phyloP scores from a whole-genome alignment of 768 basidiomycete genomes.

The Clitopilus hobsonii region DNA sequence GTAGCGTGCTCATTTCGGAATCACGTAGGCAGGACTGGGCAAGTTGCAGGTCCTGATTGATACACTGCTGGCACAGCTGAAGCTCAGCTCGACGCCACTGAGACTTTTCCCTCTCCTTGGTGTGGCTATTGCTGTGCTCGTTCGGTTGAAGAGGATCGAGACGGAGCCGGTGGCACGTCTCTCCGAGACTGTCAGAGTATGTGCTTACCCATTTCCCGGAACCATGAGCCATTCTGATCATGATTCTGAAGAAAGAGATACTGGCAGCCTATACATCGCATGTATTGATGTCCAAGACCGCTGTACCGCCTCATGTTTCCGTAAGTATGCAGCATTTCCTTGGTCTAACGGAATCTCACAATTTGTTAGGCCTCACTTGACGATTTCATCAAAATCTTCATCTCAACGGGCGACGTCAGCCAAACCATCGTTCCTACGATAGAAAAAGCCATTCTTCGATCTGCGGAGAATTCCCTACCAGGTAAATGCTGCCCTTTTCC shows the following conservation, averaged over 20 bases:
- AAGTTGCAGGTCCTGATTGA: slow-evolving; percentile 46
- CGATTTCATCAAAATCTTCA: slow-evolving; percentile 55
- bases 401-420: slow-evolving; percentile 48
- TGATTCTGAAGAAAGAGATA: slow-evolving; percentile 44
- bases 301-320: slow-evolving; percentile 53
- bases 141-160: slow-evolving; percentile 58
- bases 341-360: slow-evolving; percentile 2
- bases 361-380: slow-evolving; percentile 41
- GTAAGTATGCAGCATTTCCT: slow-evolving; percentile 31
- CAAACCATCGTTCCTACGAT: slow-evolving; percentile 60
- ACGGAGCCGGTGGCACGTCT: slow-evolving; percentile 37
- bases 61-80: slow-evolving; percentile 47
- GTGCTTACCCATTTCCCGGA: background rate
- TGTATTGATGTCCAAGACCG: slow-evolving; percentile 64
- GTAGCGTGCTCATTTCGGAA: background rate
- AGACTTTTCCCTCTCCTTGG: slow-evolving; percentile 54
- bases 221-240: background rate
- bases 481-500: slow-evolving; percentile 33
- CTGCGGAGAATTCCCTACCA: slow-evolving; percentile 72
- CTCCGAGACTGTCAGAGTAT: slow-evolving; percentile 43
- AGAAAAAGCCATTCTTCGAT: slow-evolving; percentile 77
- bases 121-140: slow-evolving; percentile 62
- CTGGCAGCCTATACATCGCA: slow-evolving; percentile 52
- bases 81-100: slow-evolving; percentile 37
- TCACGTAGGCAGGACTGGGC: slow-evolving; percentile 26